Evolutionary conservation across 148 eudicot genomes (phyloP).

Genomic region (Pouteria glomerata): DNA sequence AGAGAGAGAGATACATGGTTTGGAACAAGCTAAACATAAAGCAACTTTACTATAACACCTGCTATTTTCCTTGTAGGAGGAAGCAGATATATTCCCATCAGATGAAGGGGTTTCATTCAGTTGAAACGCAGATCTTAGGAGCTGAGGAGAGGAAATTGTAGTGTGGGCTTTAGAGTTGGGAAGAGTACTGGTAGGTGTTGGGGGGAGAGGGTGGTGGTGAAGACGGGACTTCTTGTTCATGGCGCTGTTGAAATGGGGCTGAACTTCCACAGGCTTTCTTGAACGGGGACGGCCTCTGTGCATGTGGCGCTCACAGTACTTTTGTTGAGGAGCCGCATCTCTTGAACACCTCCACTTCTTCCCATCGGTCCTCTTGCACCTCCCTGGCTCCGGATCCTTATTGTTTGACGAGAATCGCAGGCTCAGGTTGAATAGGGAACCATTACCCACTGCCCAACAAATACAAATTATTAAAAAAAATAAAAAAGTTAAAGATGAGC

Average conservation of each 20-base stretch:
- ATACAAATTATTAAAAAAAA: too few species aligned
- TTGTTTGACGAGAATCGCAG: conserved; percentile 19
- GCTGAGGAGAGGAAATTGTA: background rate
- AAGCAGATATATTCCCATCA: background rate
- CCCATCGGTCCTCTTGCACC: conserved; percentile 84
- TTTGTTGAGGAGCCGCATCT: conserved; percentile 71
- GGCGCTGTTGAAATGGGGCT: conserved; percentile 15
- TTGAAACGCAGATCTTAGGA: conserved; percentile 14
- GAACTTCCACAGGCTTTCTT: conserved; percentile 98
- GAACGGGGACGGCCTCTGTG: conserved; percentile 93
- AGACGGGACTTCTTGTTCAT: conserved; percentile 36
- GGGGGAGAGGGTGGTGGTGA: background rate
- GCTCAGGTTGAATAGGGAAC: conserved; percentile 5
- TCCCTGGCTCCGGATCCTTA: conserved; percentile 66
- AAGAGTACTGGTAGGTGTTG: too few species aligned
- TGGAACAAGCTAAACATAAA: background rate
- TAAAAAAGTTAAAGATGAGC: too few species aligned
- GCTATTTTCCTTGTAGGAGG: background rate
- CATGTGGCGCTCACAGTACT: conserved; percentile 88
- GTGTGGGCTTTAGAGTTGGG: background rate
- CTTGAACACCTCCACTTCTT: conserved; percentile 95
- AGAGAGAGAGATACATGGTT: background rate
- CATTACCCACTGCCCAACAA: conserved; percentile 8
- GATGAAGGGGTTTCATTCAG: conserved; percentile 1
- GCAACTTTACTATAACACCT: background rate